Percentiles rank a stretch among this genome's conserved stretches.
Evolutionary conservation across 805 yeast genomes (phyloP).

Genomic region (Yamadazyma insecticola): DNA sequence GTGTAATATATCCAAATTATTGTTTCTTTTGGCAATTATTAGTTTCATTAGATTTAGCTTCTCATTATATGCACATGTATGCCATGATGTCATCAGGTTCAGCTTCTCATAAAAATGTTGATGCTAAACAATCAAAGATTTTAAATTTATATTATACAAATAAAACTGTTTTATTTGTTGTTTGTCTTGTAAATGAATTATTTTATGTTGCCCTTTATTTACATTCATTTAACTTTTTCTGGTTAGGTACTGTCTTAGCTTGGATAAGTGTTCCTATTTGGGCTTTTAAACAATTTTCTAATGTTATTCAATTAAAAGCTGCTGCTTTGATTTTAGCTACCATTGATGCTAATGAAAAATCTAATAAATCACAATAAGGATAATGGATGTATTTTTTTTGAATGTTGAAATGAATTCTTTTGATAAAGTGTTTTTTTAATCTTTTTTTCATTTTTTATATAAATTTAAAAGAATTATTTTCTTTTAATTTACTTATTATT

Average conservation of each 20-base stretch:
- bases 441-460: neutral
- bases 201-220: slow-evolving; percentile 88
- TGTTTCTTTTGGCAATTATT: slow-evolving; percentile 74
- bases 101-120: slow-evolving; percentile 77
- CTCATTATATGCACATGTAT: slow-evolving; percentile 98
- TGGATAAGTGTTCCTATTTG: slow-evolving; percentile 76
- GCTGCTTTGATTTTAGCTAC: slow-evolving; percentile 82
- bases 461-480: too few relatives aligned
- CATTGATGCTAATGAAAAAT: slow-evolving; percentile 55
- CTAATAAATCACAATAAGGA: too few relatives aligned
- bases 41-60: slow-evolving; percentile 80
- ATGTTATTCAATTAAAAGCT: slow-evolving; percentile 79
- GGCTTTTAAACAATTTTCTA: slow-evolving; percentile 85
- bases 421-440: neutral
- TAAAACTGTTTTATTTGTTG: slow-evolving; percentile 74
- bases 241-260: slow-evolving; percentile 57
- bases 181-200: slow-evolving; percentile 90
- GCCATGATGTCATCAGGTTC: slow-evolving; percentile 82
- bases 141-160: slow-evolving; percentile 84
- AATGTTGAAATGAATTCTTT: too few relatives aligned
- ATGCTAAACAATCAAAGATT: slow-evolving; percentile 62
- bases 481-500: too few relatives aligned
- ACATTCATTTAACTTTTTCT: slow-evolving; percentile 57
- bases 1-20: slow-evolving; percentile 72
- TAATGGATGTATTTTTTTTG: too few relatives aligned